These are phyloP conservation scores for Gossypium thurberi DNA, from an alignment of 345 rosid species.

Conservation along the genomic window DNA sequence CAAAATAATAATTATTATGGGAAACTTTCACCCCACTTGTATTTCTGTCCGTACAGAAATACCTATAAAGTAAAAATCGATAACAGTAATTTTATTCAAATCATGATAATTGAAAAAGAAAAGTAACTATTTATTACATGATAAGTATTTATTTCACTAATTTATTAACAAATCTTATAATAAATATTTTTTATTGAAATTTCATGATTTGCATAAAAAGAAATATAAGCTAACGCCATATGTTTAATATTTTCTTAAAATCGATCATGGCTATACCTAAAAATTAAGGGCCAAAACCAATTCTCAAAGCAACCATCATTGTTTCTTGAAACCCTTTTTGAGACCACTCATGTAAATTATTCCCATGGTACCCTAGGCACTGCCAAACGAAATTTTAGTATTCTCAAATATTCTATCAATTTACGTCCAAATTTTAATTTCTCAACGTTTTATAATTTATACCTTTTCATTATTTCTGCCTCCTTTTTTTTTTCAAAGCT, in stretches of 20 bases:
- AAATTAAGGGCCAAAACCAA: neutral
- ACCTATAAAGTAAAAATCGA: too few relatives aligned
- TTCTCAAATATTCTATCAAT: too few relatives aligned
- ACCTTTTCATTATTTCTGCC: neutral
- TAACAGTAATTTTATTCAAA: too few relatives aligned
- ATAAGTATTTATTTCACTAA: too few relatives aligned
- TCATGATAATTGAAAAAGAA: too few relatives aligned
- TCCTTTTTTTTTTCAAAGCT: neutral
- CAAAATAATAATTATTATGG: neutral
- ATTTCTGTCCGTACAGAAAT: too few relatives aligned
- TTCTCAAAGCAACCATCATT: slow-evolving; percentile 4
- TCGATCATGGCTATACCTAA: neutral
- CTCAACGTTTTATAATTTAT: too few relatives aligned
- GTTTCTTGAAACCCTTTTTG: neutral
- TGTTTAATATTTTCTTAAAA: neutral
- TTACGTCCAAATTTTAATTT: too few relatives aligned
- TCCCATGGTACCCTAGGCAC: neutral
- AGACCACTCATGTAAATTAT: neutral
- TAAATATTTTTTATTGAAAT: too few relatives aligned
- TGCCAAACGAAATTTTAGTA: too few relatives aligned
- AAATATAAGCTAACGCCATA: neutral
- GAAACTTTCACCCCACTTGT: neutral
- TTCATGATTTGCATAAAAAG: neutral
- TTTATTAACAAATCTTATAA: too few relatives aligned
- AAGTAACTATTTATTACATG: too few relatives aligned